Evolutionary conservation across 2,329 filamentous ascomycete genomes (phyloP), one percentile per base, ranked within the genome.

Genomic region (Aspergillus sp.): DNA sequence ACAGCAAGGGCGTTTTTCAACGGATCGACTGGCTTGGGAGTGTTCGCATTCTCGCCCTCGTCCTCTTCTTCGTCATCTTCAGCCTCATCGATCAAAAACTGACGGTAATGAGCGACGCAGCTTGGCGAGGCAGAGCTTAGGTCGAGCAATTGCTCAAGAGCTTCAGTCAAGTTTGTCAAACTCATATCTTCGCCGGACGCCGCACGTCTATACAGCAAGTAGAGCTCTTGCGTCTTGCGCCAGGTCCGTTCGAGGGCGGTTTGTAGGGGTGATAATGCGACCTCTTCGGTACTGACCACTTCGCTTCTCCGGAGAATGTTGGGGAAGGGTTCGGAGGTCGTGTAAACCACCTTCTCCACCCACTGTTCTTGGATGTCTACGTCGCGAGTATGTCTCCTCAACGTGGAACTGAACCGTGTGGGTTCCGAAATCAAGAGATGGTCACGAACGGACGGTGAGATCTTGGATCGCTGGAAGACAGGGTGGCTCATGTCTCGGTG

Each of bases 171-270:
- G 45, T 86, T 79, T 42, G 85, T 83, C 15, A 88, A 83, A 43
- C 85, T 84, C 8, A 87, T 84, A 36, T 91, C 86, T 56, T 93
- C 90, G 5, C 89, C 89, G 20, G 90, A 87, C 1, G 81, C 77
- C 8, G 93, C 81, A 49, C 87, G 86, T 71, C 88, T 90, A 71
- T 96, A 91, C 1, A 96, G 79, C 0, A 83, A 76, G 1, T 85
- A 80, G 78, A 98, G 85, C 74, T 98, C 93, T 57, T 90, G 85
- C 1, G 93, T 96, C 79, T 97, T 97, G 58, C 93, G 86, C 66
- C 91, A 88, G 32, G 95, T 93, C 15, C 93, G 87, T 72, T 98
- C 93, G 59, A 98, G 81, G 0, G 89, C 93, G n/a, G 91, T 93
- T 74, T 97, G 89, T 57, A 95, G 80, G 6, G 93, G 87, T 32